Base-by-base conservation (phyloP, 768 basidiomycete species). In the Macrocybe gigantea region DNA sequence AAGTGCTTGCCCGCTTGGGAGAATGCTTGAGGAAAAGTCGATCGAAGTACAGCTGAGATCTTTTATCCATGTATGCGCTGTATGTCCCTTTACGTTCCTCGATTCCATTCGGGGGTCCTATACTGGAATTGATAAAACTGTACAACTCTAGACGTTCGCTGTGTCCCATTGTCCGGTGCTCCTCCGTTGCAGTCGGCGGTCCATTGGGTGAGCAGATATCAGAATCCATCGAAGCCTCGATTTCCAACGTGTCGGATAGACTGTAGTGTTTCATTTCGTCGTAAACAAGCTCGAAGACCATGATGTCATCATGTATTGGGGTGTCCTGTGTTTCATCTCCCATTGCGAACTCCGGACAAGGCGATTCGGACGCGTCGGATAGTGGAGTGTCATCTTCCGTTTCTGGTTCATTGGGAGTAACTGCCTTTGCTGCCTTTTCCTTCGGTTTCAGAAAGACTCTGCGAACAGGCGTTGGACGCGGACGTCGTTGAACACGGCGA, bases 41-140 rank as follows among this genome's bases (percentile, higher is more conserved):
- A 47, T 80, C 72, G 49, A 70, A 79, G 59, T 75, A 79, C 31
- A 69, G 62, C 48, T 67, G 67, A 15, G 66, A 63, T 53, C 69
- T 73, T 44, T 72, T 67, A 45, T 72, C 64, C 79, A 79, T 81
- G 53, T 72, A 69, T 42, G 66, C 62, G 50, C 65, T 67, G 57
- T 83, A 82, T 7, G 74, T 72, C 14, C 77, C 78, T 49, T 73
- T 68, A 38, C 66, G 69, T 57, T 82, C 78, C 50, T 74, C 69
- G 38, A 79, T 66, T 37, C 73, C 73, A 32, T 58, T 48, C 13
- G 71, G 64, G 48, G 70, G 68, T 10, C 73, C 74, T 43, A 83
- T 69, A 38, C 65, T 72, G 51, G 65, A 67, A 49, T 76, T 71
- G 35, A 84, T 63, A 29, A 75, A 61, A 42, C 73, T 66, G 53